Conservation (phyloP, 2,329 filamentous ascomycete species). For the Trichoderma breve region DNA sequence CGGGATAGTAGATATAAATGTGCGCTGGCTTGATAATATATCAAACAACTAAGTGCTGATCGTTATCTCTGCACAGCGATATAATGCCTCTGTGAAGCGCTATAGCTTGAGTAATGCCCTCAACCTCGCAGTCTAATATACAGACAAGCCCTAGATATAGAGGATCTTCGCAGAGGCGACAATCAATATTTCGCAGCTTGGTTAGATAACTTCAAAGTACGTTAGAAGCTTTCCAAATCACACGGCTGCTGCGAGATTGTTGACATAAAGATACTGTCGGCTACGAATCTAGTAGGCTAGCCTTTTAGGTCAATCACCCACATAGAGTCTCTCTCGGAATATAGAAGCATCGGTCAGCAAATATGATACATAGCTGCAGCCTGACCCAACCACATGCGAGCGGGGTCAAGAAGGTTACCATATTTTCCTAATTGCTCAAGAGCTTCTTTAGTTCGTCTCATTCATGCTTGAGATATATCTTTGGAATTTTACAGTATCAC, state of each 20-base stretch:
- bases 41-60: no score
- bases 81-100: no score
- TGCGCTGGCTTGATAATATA: no score
- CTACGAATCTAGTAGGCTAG: background rate
- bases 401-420: background rate
- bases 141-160: no score
- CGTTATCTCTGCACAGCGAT: no score
- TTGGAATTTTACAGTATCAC: background rate
- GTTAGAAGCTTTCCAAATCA: background rate
- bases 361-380: background rate
- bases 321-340: background rate
- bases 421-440: background rate
- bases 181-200: background rate
- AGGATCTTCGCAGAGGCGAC: no score
- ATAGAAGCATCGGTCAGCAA: background rate
- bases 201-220: background rate
- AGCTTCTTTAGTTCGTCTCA: background rate
- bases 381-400: background rate
- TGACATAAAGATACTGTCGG: background rate
- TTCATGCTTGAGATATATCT: no score
- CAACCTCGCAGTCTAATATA: no score
- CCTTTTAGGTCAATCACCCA: background rate
- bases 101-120: no score
- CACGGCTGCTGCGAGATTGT: no score
- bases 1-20: no score